Evolutionary conservation across 306 rosid genomes (phyloP), one percentile per base, ranked within the genome.

Genomic region (Fagus sylvatica): DNA sequence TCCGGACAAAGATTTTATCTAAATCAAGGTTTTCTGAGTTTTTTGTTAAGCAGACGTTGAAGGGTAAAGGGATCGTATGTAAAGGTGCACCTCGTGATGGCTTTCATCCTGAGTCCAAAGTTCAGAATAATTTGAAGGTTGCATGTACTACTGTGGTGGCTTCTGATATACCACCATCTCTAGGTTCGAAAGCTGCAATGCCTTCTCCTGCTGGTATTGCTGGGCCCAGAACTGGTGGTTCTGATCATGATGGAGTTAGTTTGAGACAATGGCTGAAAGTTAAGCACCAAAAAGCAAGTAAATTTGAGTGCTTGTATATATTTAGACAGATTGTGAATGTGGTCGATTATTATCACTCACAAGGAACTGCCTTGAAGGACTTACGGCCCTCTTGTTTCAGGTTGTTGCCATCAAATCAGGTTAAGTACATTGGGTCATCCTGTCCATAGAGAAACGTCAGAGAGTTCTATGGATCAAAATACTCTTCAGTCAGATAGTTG

Each of bases 21-120:
- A 91, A 89, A 82, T 88, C 97, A 8, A 94, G 97, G n/a, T 93
- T 91, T 83, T 87, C 97, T 49, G 95, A 94, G 79, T 89, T 78
- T 84, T 90, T 90, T 81, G 86, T 90, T 41, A 94, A 94, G 79
- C 87, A 64, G 80, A 87, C 97, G 6, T 74, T 94, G 84, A 89
- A 87, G 86, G 94, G 95, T 57, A 94, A 94, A 88, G 98, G 98
- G 33, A 73, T 88, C 64, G 71, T 92, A 55, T 77, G 64, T 69
- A 92, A 83, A 79, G 91, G 87, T 66, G 87, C 94, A 37, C 59
- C 82, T 48, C 74, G 42, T 59, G 87, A 78, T 74, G 78, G 74
- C 41, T 39, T 78, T 55, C 68, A n/a, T 77, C 77, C 78, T 54
- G 92, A 81, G 80, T 7, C 85, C 61, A 84, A 86, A 81, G 84